These are phyloP conservation scores for Diaporthe humulicola DNA, from an alignment of 2,329 filamentous ascomycete species.

Conservation along the genomic window DNA sequence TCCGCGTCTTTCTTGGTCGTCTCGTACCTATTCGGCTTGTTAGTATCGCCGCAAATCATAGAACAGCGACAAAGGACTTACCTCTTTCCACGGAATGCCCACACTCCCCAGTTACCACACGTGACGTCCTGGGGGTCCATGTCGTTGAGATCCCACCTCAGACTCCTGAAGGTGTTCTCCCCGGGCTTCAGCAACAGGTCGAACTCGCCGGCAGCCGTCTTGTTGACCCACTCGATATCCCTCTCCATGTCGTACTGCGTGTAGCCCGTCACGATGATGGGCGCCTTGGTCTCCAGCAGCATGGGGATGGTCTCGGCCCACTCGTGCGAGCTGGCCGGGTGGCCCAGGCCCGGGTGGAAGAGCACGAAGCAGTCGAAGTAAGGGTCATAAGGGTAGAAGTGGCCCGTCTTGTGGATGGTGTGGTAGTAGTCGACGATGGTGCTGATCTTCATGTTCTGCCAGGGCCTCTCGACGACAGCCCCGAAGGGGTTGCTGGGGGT, in stretches of 20 bases:
- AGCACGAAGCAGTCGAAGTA: slow-evolving; percentile 99
- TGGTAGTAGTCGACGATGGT: slow-evolving; percentile 99
- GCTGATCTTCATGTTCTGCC: slow-evolving; percentile 92
- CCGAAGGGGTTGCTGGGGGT: slow-evolving; percentile 92
- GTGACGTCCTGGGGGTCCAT: slow-evolving; percentile 93
- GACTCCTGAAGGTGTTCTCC: slow-evolving; percentile 92
- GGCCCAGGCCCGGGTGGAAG: slow-evolving; percentile 96
- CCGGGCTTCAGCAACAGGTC: slow-evolving; percentile 92
- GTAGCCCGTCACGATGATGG: slow-evolving; percentile 94
- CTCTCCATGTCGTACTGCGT: slow-evolving; percentile 95
- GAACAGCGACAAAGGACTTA: slow-evolving; percentile 59
- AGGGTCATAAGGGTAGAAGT: slow-evolving; percentile 95
- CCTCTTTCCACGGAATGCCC: slow-evolving; percentile 98
- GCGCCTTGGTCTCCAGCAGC: slow-evolving; percentile 94
- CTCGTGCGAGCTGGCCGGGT: slow-evolving; percentile 92
- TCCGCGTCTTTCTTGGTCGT: slow-evolving; percentile 66
- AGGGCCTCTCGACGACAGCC: slow-evolving; percentile 90
- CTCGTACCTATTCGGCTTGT: slow-evolving; percentile 67
- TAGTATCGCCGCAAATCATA: slow-evolving; percentile 44
- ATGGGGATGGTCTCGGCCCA: slow-evolving; percentile 93
- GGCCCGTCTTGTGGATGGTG: slow-evolving; percentile 89
- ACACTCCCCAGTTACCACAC: slow-evolving; percentile 96
- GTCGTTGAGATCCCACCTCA: slow-evolving; percentile 98
- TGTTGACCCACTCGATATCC: slow-evolving; percentile 90
- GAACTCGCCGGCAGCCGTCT: slow-evolving; percentile 89